Base-by-base conservation (phyloP, 2,329 filamentous ascomycete genomes). In the Sclerotinia subarctica region DNA sequence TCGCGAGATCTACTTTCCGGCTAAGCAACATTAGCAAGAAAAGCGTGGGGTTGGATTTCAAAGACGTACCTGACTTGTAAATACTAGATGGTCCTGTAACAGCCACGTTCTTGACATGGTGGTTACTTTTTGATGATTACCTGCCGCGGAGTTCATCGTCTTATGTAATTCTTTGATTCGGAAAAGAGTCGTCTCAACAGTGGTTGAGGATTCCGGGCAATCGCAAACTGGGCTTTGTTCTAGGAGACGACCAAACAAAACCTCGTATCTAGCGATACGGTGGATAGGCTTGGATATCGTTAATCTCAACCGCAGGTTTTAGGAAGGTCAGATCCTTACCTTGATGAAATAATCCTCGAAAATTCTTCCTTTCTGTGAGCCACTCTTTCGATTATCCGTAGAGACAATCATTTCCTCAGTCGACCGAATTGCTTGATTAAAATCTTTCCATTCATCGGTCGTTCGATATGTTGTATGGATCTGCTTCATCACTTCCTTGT, bases 261-360 rank as follows among this genome's bases (percentile, higher is more conserved):
- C 82, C 15, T 93, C 93, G 76, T 98, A 98, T 80, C 91, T 93
- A 81, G 93, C 96, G 29, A 97, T 86, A 67, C 94, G 86, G 79
- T 99, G 94, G 26, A 97, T 94, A 0, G 94, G 95, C 92, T 96
- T 24, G 51, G 51, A 52, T 19, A 21, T 46, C 65, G 67, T 72
- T 35, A 69, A 65, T 24, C 47, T 70, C 53, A 29, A 53, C 46
- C 5, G 24, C 44, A 59, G 7, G 13, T 49, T 32, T 46, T 5
- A 5, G 26, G 1, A 19, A 51, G 17, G 2, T 56, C 15, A 2
- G 57, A 35, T 51, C 10, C 29, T 63, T 62, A 92, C 93, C 86
- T 98, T 98, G 73, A 97, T 93, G 67, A 98, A 83, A 6, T 98
- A 83, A 79, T 98, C 95, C 60, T 89, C 87, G 71, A 97, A 86